A percentile compares a stretch with the other conserved stretches of the same genome.
Evolutionary conservation across 78 protist species (phyloP).

Genomic region (Dictyostelium firmibasis): DNA sequence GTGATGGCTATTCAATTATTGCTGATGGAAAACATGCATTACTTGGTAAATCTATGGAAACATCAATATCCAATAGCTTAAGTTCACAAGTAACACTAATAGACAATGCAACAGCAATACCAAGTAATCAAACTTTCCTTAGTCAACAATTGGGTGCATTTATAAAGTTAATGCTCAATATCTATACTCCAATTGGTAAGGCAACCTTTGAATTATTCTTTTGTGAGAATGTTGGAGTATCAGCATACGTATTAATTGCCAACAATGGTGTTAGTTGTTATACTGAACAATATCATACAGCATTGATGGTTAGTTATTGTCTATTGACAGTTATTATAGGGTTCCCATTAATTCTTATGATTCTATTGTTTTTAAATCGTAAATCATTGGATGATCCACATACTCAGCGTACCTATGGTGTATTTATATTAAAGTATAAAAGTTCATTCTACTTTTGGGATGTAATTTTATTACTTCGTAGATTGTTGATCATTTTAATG

Average conservation of each 20-base stretch:
- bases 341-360: constrained; percentile 6
- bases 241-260: neutral
- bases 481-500: constrained; percentile 26
- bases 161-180: constrained; percentile 12
- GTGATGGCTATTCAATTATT: neutral
- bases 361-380: neutral
- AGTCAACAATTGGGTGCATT: constrained; percentile 41
- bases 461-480: constrained; percentile 31
- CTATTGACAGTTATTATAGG: neutral
- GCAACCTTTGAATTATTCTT: constrained; percentile 45
- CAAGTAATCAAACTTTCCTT: constrained; percentile 7
- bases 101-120: neutral
- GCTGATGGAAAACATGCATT: neutral
- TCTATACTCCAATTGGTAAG: constrained; percentile 48
- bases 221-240: neutral
- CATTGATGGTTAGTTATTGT: constrained; percentile 11
- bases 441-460: constrained; percentile 47
- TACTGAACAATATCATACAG: neutral
- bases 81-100: neutral
- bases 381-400: neutral
- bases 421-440: constrained; percentile 38
- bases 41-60: neutral
- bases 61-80: neutral
- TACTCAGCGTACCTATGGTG: constrained; percentile 26
- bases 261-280: neutral